Percentiles rank a stretch among this genome's conserved stretches.
Conservation (phyloP, 2,329 filamentous ascomycete genomes). For the Pseudopyricularia javanii region DNA sequence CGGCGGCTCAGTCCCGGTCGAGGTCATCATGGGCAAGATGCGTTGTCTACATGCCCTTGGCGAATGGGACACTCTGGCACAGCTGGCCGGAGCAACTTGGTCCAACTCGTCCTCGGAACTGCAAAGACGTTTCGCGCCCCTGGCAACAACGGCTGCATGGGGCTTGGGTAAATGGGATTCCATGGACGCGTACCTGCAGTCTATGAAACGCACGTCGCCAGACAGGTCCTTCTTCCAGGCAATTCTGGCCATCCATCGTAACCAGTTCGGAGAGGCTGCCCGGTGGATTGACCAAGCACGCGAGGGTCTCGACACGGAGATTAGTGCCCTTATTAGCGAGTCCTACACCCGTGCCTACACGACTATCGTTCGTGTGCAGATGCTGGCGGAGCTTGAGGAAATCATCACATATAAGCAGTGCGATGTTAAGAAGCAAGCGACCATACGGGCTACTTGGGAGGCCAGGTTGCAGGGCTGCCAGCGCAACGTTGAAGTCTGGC, state of each 20-base stretch:
- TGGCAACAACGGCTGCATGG: constrained; percentile 94
- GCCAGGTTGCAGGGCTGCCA: constrained; percentile 89
- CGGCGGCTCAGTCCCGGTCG: constrained; percentile 55
- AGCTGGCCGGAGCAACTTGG: constrained; percentile 87
- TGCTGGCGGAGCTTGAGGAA: constrained; percentile 96
- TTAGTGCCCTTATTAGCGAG: constrained; percentile 93
- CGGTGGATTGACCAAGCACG: constrained; percentile 81
- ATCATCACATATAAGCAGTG: constrained; percentile 97
- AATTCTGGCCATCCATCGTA: constrained; percentile 86
- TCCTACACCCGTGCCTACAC: constrained; percentile 96
- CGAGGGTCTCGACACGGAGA: constrained; percentile 87
- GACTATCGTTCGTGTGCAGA: constrained; percentile 96
- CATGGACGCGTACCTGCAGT: constrained; percentile 93
- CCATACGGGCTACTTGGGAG: constrained; percentile 92
- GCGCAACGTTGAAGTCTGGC: constrained; percentile 96
- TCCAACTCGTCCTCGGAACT: constrained; percentile 78
- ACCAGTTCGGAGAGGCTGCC: constrained; percentile 88
- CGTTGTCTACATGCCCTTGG: constrained; percentile 91
- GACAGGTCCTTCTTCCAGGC: constrained; percentile 97
- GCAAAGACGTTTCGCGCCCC: constrained; percentile 78
- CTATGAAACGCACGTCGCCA: constrained; percentile 87
- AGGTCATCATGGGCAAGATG: constrained; percentile 99
- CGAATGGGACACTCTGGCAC: constrained; percentile 90
- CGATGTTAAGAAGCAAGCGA: constrained; percentile 76
- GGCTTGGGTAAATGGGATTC: constrained; percentile 92